Percentiles rank a stretch among this genome's conserved stretches.
Evolutionary conservation across 2,329 filamentous ascomycete genomes (phyloP).

Genomic region (Didymella arachidicola): DNA sequence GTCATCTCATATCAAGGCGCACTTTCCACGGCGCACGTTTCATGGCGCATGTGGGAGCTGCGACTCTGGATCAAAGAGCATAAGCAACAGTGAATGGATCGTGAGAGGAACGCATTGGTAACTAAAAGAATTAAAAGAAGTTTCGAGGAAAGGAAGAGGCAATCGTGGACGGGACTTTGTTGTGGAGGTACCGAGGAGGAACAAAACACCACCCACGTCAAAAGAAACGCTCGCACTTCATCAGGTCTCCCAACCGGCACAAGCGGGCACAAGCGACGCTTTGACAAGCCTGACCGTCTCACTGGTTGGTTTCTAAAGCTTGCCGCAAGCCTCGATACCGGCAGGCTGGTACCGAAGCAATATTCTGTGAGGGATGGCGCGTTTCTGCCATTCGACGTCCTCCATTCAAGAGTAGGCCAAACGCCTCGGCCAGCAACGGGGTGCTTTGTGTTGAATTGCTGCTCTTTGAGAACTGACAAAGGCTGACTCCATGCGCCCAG

Average conservation of each 20-base stretch:
- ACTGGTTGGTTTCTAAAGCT: conserved; percentile 32
- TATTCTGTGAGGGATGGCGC: conserved; percentile 39
- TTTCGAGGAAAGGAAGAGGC: background rate
- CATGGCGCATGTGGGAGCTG: background rate
- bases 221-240: conserved; percentile 1
- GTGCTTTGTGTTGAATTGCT: background rate
- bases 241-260: conserved; percentile 3
- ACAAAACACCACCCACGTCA: background rate
- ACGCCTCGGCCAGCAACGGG: background rate
- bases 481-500: background rate
- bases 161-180: background rate
- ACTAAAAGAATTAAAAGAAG: too few species aligned
- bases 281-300: conserved; percentile 11
- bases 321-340: conserved; percentile 35
- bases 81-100: background rate
- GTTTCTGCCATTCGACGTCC: conserved; percentile 24
- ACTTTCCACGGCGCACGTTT: background rate
- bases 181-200: background rate
- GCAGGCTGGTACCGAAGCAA: conserved; percentile 46
- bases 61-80: background rate
- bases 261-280: conserved; percentile 15
- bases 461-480: background rate
- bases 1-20: background rate
- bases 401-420: conserved; percentile 4
- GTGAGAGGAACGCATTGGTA: background rate